Base-by-base conservation (phyloP, 225 moss, liverwort and hornwort genomes). In the Polytrichum commune region DNA sequence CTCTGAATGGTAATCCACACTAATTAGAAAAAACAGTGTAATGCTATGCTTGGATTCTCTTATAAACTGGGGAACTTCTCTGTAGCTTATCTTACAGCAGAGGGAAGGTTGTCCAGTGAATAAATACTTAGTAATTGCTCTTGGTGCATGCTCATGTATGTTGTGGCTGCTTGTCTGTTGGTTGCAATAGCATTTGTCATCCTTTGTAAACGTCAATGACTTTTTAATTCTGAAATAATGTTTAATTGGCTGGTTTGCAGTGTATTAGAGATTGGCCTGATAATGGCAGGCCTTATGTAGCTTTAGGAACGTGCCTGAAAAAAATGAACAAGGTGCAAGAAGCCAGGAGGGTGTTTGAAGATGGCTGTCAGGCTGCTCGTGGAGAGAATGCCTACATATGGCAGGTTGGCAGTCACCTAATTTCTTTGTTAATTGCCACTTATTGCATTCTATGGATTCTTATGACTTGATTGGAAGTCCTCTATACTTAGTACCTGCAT, bases 301-400 rank as follows among this genome's bases (percentile, higher is more conserved):
- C 85, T 20, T 81, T 98, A 66, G 94, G 91, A 66, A 94, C 91
- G 62, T 76, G 85, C 57, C 65, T 91, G 27, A 79, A 82, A 71
- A 81, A 83, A 71, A 72, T 81, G 56, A 89, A 90, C 13, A 83
- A 80, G 73, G 69, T 90, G 23, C 84, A 87, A 80, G 92, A 94
- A 56, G 92, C 97, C 24, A 83, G 97, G 75, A 83, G 70, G 80
- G 78, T 95, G 24, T 93, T 90, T 77, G 97, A 98, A 74, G 88
- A 78, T 77, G 97, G 97, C 61, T 98, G 97, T 66, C 97, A 98
- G 82, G 91, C 97, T 72, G 86, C 85, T 71, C 85, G 94, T 62
- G 94, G 97, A 77, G 97, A 95, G 70, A 95, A 98, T 74, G 86
- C 97, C 29, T 98, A 85, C 78, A 84, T 98, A 75, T 98, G 94